These are phyloP conservation scores for Vitrella brassicaformis DNA, from an alignment of 73 alveolate genomes.

Conservation along the genomic window DNA sequence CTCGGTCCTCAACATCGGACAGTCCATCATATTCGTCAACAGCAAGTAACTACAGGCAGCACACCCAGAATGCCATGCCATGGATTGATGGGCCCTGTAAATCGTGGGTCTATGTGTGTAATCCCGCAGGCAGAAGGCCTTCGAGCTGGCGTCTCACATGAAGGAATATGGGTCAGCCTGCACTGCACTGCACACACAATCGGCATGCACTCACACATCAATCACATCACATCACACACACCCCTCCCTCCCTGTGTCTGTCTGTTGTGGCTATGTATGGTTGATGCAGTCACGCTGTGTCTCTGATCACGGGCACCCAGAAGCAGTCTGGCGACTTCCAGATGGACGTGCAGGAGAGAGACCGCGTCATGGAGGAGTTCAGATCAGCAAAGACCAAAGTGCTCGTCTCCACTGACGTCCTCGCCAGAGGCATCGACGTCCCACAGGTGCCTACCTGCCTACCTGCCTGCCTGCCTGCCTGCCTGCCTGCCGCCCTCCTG, in stretches of 20 bases:
- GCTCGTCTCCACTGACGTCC: constrained; percentile 30
- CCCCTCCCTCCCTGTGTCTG: too few relatives aligned
- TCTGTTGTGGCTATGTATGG: too few relatives aligned
- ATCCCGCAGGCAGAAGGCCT: constrained; percentile 37
- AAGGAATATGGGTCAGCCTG: too few relatives aligned
- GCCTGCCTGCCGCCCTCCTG: not conserved
- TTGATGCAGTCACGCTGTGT: constrained; percentile 30
- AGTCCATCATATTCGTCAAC: constrained; percentile 64
- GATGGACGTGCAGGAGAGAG: constrained; percentile 62
- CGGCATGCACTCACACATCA: too few relatives aligned
- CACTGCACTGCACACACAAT: too few relatives aligned
- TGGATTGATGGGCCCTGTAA: not conserved
- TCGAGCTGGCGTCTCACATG: constrained; percentile 20
- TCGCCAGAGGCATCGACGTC: constrained; percentile 44
- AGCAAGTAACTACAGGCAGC: not conserved
- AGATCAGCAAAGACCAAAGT: constrained; percentile 66
- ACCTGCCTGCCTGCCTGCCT: not conserved
- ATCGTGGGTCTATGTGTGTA: not conserved
- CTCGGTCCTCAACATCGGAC: constrained; percentile 59
- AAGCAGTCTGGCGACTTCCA: constrained; percentile 57
- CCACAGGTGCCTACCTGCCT: constrained; percentile 13
- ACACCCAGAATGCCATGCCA: not conserved
- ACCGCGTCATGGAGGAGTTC: constrained; percentile 62
- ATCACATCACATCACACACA: too few relatives aligned
- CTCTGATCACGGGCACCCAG: constrained; percentile 52